phyloP scores from a whole-genome alignment of 2,329 filamentous ascomycete genomes.

The Talaromyces sp. region DNA sequence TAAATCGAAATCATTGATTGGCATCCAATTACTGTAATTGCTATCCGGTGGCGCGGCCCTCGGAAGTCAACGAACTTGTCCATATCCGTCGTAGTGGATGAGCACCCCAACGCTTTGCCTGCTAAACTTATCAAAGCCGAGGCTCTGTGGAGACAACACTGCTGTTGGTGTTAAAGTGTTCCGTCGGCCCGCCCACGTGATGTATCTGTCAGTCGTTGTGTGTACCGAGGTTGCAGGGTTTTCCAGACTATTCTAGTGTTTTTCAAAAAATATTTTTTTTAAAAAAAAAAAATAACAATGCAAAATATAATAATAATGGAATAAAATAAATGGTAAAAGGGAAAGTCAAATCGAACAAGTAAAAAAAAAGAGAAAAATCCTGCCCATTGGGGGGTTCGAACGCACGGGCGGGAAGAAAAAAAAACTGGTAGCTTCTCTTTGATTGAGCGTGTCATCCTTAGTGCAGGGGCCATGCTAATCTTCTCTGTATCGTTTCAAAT shows the following conservation, averaged over 20 bases:
- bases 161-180: background rate
- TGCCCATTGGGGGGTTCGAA: background rate
- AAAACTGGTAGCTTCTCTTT: conserved; percentile 72
- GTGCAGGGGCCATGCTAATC: conserved; percentile 79
- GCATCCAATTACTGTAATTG: too few relatives aligned
- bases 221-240: background rate
- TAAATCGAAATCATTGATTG: too few relatives aligned
- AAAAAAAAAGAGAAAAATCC: background rate
- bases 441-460: conserved; percentile 92
- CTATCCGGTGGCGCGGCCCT: background rate
- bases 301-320: background rate
- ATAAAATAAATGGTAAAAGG: background rate
- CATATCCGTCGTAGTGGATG: background rate
- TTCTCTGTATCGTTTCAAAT: conserved; percentile 69
- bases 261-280: background rate
- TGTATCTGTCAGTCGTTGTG: background rate
- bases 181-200: background rate
- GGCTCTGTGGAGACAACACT: too few relatives aligned
- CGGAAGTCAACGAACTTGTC: background rate
- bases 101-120: background rate
- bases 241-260: background rate
- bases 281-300: background rate
- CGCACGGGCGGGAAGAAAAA: conserved; percentile 34
- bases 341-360: background rate
- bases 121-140: background rate